A percentile compares a stretch with the other conserved stretches of the same genome.
phyloP scores from a whole-genome alignment of 148 eudicot genomes.

The Diospyros lotus region DNA sequence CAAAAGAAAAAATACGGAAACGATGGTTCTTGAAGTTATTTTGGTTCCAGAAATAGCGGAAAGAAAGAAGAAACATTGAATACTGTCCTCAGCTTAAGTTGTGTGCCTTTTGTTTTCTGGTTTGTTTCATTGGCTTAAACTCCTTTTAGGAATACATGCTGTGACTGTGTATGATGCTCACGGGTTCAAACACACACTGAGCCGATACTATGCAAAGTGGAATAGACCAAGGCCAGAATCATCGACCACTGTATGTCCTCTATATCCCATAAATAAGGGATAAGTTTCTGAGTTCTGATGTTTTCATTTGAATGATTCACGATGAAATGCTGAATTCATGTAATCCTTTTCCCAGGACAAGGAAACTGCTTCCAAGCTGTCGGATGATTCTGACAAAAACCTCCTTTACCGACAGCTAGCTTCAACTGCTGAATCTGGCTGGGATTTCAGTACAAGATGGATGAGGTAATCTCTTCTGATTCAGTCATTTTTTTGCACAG shows the following conservation, averaged over 20 bases:
- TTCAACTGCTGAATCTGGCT: slow-evolving; percentile 91
- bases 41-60: too few species aligned
- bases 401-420: slow-evolving; percentile 74
- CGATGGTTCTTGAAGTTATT: too few species aligned
- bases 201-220: slow-evolving; percentile 93
- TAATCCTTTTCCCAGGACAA: slow-evolving; percentile 48
- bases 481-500: background rate
- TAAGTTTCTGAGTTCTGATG: background rate
- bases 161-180: slow-evolving; percentile 55
- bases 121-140: too few species aligned
- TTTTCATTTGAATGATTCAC: background rate
- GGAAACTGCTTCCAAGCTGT: slow-evolving; percentile 57
- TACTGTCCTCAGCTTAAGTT: background rate
- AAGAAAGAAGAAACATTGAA: background rate
- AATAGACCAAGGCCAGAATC: slow-evolving; percentile 92
- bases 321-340: slow-evolving; percentile 3
- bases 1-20: too few species aligned
- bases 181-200: slow-evolving; percentile 50
- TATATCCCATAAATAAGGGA: background rate
- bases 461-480: slow-evolving; percentile 57
- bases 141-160: slow-evolving; percentile 60
- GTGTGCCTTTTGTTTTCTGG: too few species aligned
- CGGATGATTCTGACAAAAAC: slow-evolving; percentile 35
- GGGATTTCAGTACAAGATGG: slow-evolving; percentile 99
- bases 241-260: slow-evolving; percentile 53